Evolutionary conservation across 495 filamentous ascomycete genomes (phyloP).

Genomic region (Talaromyces thailandensis): DNA sequence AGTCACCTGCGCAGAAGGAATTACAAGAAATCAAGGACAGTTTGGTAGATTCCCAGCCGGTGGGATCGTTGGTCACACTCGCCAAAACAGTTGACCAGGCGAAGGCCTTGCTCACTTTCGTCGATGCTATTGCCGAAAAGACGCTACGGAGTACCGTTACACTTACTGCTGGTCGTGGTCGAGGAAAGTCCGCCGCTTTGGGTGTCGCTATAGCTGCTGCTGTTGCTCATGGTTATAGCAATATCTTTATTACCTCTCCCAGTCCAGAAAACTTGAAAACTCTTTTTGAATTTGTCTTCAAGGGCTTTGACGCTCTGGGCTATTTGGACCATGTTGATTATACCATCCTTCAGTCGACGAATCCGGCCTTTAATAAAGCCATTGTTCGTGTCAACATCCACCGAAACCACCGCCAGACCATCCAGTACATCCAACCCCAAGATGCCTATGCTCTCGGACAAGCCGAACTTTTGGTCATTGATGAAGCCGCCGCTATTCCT

Average conservation of each 20-base stretch:
- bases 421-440: conserved; percentile 95
- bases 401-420: conserved; percentile 92
- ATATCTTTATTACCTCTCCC: conserved; percentile 98
- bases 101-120: conserved; percentile 88
- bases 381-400: conserved; percentile 96
- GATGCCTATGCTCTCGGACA: conserved; percentile 92
- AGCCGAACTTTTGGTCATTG: conserved; percentile 91
- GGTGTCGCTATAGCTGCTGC: conserved; percentile 92
- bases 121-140: conserved; percentile 95
- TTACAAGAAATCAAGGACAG: conserved; percentile 81
- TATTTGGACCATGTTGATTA: conserved; percentile 96
- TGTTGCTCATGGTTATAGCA: conserved; percentile 92
- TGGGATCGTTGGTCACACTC: conserved; percentile 73
- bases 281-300: conserved; percentile 96
- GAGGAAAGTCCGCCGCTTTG: conserved; percentile 93
- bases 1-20: conserved; percentile 61
- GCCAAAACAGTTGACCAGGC: conserved; percentile 92
- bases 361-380: conserved; percentile 98
- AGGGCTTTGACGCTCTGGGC: conserved; percentile 88
- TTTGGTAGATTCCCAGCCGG: conserved; percentile 72
- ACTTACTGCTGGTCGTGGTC: conserved; percentile 85
- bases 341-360: conserved; percentile 95
- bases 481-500: conserved; percentile 96
- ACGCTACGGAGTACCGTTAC: conserved; percentile 88
- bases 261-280: conserved; percentile 98